Percentiles rank a stretch among this genome's conserved stretches.
phyloP scores from a whole-genome alignment of 352 stramenopile species.

The Pythium periplocum region DNA sequence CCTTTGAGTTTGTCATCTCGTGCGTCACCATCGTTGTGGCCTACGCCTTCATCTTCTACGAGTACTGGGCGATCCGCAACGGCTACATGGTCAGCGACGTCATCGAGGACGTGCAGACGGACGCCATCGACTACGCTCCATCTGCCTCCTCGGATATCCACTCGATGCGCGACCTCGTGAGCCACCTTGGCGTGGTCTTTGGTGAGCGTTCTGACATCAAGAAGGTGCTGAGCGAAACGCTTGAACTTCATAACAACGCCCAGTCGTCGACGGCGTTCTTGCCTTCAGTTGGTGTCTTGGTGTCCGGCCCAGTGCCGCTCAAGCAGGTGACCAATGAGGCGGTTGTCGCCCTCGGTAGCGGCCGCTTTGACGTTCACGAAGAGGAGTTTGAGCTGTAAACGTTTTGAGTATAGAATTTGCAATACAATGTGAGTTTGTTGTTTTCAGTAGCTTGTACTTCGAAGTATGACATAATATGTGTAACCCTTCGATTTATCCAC shows the following conservation, averaged over 20 bases:
- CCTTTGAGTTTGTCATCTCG: conserved; percentile 43
- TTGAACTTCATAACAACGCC: neutral
- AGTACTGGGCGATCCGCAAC: conserved; percentile 25
- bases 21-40: conserved; percentile 35
- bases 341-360: neutral
- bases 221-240: neutral
- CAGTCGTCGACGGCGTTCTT: neutral
- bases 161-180: conserved; percentile 23
- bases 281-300: neutral
- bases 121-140: conserved; percentile 6
- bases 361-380: neutral
- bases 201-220: conserved; percentile 6
- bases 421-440: too few relatives aligned
- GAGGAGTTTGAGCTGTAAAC: neutral
- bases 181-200: conserved; percentile 3
- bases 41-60: conserved; percentile 48
- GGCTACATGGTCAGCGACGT: conserved; percentile 4
- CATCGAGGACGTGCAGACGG: neutral
- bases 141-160: conserved; percentile 26
- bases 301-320: neutral
- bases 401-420: neutral
- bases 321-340: neutral
- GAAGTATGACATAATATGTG: too few relatives aligned
- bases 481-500: too few relatives aligned
- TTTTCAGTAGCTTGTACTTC: too few relatives aligned